Conservation (phyloP, 2,329 filamentous ascomycete species). For the Colletotrichum sp. region DNA sequence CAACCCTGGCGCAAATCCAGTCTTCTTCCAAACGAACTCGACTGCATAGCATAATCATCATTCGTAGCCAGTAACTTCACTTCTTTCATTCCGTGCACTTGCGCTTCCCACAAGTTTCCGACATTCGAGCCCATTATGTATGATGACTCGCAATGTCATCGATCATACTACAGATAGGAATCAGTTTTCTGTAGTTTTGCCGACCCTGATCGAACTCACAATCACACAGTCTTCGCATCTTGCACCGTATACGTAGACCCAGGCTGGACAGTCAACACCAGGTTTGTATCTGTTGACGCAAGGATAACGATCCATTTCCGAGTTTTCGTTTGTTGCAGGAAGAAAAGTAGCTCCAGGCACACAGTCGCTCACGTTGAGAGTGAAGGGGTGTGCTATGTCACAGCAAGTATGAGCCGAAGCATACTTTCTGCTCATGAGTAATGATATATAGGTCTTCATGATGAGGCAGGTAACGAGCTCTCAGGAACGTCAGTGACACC, state of each 20-base stretch:
- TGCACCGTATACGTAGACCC: neutral
- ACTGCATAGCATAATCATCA: too few relatives aligned
- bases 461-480: accelerated
- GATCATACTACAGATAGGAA: neutral
- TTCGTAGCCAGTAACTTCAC: too few relatives aligned
- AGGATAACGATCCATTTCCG: neutral
- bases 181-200: neutral
- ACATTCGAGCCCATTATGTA: neutral
- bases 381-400: neutral
- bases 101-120: neutral
- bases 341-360: accelerated
- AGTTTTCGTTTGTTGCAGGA: neutral
- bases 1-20: too few relatives aligned
- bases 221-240: neutral
- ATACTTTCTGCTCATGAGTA: neutral
- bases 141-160: neutral
- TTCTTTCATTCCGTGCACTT: neutral
- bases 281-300: neutral
- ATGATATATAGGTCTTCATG: neutral
- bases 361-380: accelerated
- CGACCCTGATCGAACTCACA: neutral
- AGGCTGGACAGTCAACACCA: neutral
- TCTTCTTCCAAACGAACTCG: too few relatives aligned
- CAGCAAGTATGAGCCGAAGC: accelerated
- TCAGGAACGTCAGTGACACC: neutral